Evolutionary conservation across 345 rosid species (phyloP), one percentile per base, ranked within the genome.

Genomic region (Eucalyptus sideroxylon): DNA sequence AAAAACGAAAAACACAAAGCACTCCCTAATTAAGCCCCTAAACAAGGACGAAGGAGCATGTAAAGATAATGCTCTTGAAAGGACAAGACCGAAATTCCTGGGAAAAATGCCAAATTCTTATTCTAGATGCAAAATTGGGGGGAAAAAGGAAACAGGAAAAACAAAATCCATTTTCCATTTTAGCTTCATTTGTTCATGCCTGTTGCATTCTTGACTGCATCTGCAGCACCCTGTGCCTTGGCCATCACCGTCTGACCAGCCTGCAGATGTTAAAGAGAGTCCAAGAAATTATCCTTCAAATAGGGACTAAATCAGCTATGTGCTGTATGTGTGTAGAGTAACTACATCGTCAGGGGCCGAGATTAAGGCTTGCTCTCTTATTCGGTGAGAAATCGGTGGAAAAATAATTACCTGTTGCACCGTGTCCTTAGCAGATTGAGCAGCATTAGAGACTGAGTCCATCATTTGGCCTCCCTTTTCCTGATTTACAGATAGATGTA

Each of bases 171-270:
- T 50, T 86, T 86, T 6, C 88, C 62, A 37, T 31, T 31, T 51
- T 40, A 77, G 83, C 83, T 40, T 77, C 62, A 86, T 86, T 86
- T 86, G 87, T 86, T 92, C 80, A 82, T 90, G 30, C 93, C 91
- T 34, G 92, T 89, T n/a, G 96, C 96, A 89, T 95, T 89, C 96
- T 93, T 95, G 59, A 93, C 95, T 53, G 95, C 94, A 86, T 95
- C 95, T 50, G 93, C 92, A 45, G 97, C 96, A 69, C 92, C 96
- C 77, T 91, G 91, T 89, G 96, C 95, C 90, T 91, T 93, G 6
- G 89, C 92, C 90, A 90, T 91, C 89, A 95, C 47, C 91, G 93
- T 94, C 91, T 92, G 92, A 9, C 96, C 95, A n/a, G 95, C 93
- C 98, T 96, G 50, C 82, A 55, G 42, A 34, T 40, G 24, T 26